These are phyloP conservation scores for Rickenella mellea DNA, from an alignment of 768 basidiomycete genomes.

Conservation along the genomic window DNA sequence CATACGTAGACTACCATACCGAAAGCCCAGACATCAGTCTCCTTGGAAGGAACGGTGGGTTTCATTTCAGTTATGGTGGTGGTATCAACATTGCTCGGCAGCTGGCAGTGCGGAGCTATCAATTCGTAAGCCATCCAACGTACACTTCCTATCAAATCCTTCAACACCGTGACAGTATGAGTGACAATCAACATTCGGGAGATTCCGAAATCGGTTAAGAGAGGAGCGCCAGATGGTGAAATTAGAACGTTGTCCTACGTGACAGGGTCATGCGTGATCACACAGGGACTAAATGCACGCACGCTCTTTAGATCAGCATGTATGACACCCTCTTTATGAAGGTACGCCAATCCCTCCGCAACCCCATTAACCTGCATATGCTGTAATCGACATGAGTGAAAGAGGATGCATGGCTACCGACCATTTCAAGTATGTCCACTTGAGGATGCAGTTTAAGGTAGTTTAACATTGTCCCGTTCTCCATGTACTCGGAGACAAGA, in stretches of 20 bases:
- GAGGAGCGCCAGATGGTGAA: neutral
- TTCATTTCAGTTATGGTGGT: neutral
- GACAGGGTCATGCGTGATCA: neutral
- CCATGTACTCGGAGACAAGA: neutral
- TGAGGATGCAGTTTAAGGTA: neutral
- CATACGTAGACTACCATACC: neutral
- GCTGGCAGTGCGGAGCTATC: too few relatives aligned
- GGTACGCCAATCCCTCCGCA: neutral
- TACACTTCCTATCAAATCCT: neutral
- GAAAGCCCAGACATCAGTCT: neutral
- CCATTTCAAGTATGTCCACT: neutral
- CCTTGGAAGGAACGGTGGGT: neutral
- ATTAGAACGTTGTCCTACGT: constrained; percentile 1
- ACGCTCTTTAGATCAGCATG: neutral
- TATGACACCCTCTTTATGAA: neutral
- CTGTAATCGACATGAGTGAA: neutral
- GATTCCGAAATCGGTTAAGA: neutral
- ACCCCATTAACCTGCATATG: neutral
- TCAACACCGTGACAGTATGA: neutral
- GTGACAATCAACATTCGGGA: neutral
- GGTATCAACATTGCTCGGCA: neutral
- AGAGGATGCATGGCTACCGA: neutral
- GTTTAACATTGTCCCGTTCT: neutral
- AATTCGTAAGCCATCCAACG: neutral
- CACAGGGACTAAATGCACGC: neutral